Base-by-base conservation (phyloP, 2,329 filamentous ascomycete species). In the Fusarium sp. region DNA sequence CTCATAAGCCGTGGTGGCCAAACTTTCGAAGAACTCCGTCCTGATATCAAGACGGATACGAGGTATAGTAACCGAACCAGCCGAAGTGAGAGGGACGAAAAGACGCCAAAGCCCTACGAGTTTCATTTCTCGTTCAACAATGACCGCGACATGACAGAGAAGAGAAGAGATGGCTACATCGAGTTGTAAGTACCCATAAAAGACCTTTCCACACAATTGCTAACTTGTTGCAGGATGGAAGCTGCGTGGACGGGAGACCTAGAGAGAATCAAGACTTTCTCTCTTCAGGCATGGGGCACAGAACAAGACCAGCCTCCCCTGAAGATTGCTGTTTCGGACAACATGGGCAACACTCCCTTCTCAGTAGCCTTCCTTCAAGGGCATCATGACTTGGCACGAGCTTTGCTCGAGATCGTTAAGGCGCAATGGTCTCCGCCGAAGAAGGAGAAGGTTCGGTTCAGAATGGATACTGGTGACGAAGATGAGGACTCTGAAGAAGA, bases 201-300 rank as follows among this genome's bases (percentile, higher is more conserved):
- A 7, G 13, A 11, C 4, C 18, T 20, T 39, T 22, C 2, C 9
- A 18, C 38, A 28, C 18, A n/a, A 15, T 13, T 15, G 36, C 65
- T 71, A 70, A 75, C 46, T 42, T 31, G 8, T 28, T 10, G 17
- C 18, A 88, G 87, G 9, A 92, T 92, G 76, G 89, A 95, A 74
- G 92, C 92, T 36, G 88, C 88, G 6, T 96, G 92, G 92, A 72
- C 73, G 6, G 91, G 90, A n/a, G 87, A 96, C 69, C 68, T 91
- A 2, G 82, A 87, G 2, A 88, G 82, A 5, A 88, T 95, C 77
- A 92, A 92, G 74, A 77, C 80, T 15, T 81, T 92, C 38, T 92
- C 90, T 2, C 79, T 92, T 20, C 80, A 83, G 13, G 79, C 86
- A 3, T 92, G 90, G 87, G 84, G 86, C 14, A 75, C 81, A 6